Evolutionary conservation across 768 basidiomycete species (phyloP).

Genomic region (Crepidotus variabilis): DNA sequence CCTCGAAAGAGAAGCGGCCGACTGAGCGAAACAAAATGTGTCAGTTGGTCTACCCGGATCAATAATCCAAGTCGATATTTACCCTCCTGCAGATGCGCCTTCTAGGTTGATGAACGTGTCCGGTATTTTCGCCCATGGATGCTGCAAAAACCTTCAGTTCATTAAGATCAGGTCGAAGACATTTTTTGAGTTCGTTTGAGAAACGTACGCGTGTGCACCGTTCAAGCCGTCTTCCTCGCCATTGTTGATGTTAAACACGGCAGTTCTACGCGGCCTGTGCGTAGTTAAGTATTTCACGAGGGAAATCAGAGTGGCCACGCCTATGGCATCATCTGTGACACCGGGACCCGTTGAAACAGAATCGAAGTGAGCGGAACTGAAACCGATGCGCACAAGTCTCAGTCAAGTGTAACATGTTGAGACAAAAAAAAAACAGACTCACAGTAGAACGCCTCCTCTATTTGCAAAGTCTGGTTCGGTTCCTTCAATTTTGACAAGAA

Average conservation of each 20-base stretch:
- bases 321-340: slow-evolving; percentile 71
- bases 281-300: slow-evolving; percentile 47
- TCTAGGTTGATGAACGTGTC: slow-evolving; percentile 71
- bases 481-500: slow-evolving; percentile 59
- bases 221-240: slow-evolving; percentile 70
- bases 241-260: slow-evolving; percentile 76
- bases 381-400: too few species aligned
- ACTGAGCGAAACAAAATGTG: slow-evolving; percentile 25
- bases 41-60: too few species aligned
- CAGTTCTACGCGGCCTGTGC: slow-evolving; percentile 50
- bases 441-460: slow-evolving; percentile 48
- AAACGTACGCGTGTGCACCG: slow-evolving; percentile 52
- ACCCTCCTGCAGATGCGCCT: slow-evolving; percentile 73
- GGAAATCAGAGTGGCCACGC: slow-evolving; percentile 52
- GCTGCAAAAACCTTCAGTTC: slow-evolving; percentile 48
- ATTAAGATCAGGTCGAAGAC: background rate
- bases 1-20: slow-evolving; percentile 69
- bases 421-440: background rate
- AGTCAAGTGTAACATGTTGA: background rate
- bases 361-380: slow-evolving; percentile 69
- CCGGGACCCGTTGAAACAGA: slow-evolving; percentile 66
- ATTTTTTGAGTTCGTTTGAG: background rate
- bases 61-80: slow-evolving; percentile 15
- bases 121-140: slow-evolving; percentile 62
- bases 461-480: slow-evolving; percentile 23